Conservation (phyloP, 164 flowering plant genomes). For the Sextonia rubra region DNA sequence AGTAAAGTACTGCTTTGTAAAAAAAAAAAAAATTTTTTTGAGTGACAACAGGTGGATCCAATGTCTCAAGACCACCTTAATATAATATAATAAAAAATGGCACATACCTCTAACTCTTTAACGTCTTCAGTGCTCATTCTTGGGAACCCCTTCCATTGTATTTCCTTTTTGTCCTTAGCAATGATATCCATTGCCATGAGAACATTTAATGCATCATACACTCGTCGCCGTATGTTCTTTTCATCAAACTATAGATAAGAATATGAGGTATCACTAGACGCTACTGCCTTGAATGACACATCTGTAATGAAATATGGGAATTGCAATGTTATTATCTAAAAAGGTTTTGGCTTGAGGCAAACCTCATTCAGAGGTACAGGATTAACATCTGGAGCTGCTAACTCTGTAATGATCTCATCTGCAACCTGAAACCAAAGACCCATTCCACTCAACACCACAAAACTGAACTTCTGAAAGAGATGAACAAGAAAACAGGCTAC, state of each 20-base stretch:
- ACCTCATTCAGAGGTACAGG: slow-evolving; percentile 24
- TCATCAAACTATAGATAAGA: slow-evolving; percentile 24
- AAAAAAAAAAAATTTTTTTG: not conserved
- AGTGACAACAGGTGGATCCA: not conserved
- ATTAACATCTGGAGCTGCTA: slow-evolving; percentile 14
- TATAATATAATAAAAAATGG: not conserved
- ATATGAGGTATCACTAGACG: not conserved
- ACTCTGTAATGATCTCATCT: slow-evolving; percentile 34
- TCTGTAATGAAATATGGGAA: not conserved
- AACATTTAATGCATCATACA: slow-evolving; percentile 43
- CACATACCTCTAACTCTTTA: slow-evolving; percentile 27
- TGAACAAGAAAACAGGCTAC: not conserved
- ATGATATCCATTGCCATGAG: slow-evolving; percentile 43
- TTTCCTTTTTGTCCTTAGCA: slow-evolving; percentile 35
- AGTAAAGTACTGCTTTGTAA: not conserved
- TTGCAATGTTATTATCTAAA: not conserved
- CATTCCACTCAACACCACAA: not conserved
- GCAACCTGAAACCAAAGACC: slow-evolving; percentile 27
- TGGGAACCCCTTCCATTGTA: slow-evolving; percentile 40
- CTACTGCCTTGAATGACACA: not conserved
- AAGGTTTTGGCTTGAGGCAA: not conserved
- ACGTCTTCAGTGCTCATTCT: slow-evolving; percentile 18
- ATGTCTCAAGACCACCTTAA: not conserved
- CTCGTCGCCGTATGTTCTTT: slow-evolving; percentile 40
- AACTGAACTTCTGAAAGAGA: not conserved